Conservation (phyloP, 2,329 filamentous ascomycete species). For the Alternaria tenuissima region DNA sequence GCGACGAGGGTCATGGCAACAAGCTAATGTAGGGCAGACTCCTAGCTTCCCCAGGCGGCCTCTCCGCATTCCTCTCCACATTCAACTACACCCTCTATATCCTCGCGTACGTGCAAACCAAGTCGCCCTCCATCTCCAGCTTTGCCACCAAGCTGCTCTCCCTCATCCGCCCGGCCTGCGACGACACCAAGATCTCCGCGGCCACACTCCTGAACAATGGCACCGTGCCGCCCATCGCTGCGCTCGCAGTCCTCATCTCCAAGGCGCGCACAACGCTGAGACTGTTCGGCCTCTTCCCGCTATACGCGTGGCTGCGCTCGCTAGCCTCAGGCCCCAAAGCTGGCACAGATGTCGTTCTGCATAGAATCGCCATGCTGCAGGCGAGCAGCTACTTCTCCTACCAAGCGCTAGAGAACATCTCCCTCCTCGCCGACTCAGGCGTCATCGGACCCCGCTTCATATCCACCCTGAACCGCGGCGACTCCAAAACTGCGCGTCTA, state of each 20-base stretch:
- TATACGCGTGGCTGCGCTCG: conserved; percentile 56
- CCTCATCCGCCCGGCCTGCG: conserved; percentile 43
- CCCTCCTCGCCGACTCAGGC: conserved; percentile 53
- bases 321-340: conserved; percentile 53
- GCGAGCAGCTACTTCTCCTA: conserved; percentile 54
- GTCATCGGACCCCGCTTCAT: conserved; percentile 49
- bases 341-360: conserved; percentile 53
- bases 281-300: conserved; percentile 54
- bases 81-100: conserved; percentile 59
- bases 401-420: conserved; percentile 56
- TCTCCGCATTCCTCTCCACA: conserved; percentile 56
- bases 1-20: neutral
- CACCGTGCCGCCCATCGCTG: conserved; percentile 44
- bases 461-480: conserved; percentile 48
- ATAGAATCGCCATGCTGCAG: conserved; percentile 53
- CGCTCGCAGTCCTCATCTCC: conserved; percentile 52
- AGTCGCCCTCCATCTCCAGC: conserved; percentile 43
- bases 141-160: conserved; percentile 43
- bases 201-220: conserved; percentile 37
- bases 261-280: conserved; percentile 55
- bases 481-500: conserved; percentile 45
- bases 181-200: conserved; percentile 33
- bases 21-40: conserved; percentile 42
- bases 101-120: conserved; percentile 54
- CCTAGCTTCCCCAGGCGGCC: conserved; percentile 55